phyloP scores from a whole-genome alignment of 106 monocot genomes.

The Xerophyta viscosa region DNA sequence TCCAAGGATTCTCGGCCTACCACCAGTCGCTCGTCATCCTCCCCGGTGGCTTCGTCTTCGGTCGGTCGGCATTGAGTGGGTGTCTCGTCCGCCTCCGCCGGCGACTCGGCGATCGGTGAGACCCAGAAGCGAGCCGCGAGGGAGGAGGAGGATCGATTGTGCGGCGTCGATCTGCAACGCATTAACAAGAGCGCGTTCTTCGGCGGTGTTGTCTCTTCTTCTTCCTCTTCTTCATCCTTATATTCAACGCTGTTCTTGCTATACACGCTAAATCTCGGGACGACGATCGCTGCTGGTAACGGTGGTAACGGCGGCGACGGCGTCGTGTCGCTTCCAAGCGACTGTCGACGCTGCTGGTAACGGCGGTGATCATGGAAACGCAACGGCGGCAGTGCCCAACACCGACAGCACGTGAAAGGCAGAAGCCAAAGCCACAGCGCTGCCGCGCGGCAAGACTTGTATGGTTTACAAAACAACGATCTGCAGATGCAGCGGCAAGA shows the following conservation, averaged over 20 bases:
- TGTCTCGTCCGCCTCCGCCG: neutral
- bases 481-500: neutral
- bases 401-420: constrained; percentile 1
- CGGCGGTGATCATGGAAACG: no score
- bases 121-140: constrained; percentile 14
- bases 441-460: no score
- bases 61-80: neutral
- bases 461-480: constrained; percentile 13
- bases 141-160: constrained; percentile 36
- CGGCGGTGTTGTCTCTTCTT: constrained; percentile 39
- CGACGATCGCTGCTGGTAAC: no score
- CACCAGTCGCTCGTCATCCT: neutral
- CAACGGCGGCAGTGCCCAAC: neutral
- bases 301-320: no score
- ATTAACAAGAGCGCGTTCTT: constrained; percentile 88
- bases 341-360: no score
- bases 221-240: constrained; percentile 12
- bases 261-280: neutral
- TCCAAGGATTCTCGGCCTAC: neutral
- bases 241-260: no score
- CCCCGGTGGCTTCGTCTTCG: neutral
- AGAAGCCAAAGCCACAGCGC: no score
- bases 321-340: no score
- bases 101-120: neutral
- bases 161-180: constrained; percentile 87